Evolutionary conservation across 805 yeast genomes (phyloP).

Genomic region (Pachysolen tannophilus): DNA sequence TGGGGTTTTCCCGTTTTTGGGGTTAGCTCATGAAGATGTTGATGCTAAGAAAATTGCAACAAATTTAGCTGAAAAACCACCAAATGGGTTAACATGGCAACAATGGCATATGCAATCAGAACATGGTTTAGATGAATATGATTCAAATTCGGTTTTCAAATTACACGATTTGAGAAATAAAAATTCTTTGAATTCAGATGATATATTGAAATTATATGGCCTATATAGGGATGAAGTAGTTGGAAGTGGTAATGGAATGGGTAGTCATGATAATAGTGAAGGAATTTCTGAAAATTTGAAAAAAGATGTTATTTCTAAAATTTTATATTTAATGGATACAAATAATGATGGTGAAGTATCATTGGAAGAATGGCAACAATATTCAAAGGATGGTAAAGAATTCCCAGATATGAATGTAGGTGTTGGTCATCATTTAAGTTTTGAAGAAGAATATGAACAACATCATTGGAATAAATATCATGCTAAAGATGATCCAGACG

Average conservation of each 20-base stretch:
- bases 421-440: constrained; percentile 90
- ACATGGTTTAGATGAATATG: constrained; percentile 63
- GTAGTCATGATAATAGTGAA: constrained; percentile 62
- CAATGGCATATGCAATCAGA: constrained; percentile 89
- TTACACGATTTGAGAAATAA: constrained; percentile 65
- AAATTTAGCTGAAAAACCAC: constrained; percentile 34
- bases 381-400: constrained; percentile 51
- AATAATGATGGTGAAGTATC: constrained; percentile 59
- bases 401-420: constrained; percentile 93
- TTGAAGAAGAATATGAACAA: constrained; percentile 86
- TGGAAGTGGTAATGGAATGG: constrained; percentile 90
- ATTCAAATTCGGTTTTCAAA: constrained; percentile 67
- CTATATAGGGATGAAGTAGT: constrained; percentile 60
- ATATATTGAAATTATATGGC: constrained; percentile 79
- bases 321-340: constrained; percentile 55
- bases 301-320: constrained; percentile 43
- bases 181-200: constrained; percentile 48
- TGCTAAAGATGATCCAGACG: constrained; percentile 74
- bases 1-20: too few species aligned
- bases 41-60: too few species aligned
- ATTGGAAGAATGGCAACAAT: constrained; percentile 63
- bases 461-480: constrained; percentile 90
- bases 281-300: constrained; percentile 47
- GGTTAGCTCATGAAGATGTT: too few species aligned
- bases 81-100: constrained; percentile 61